A percentile compares a stretch with the other conserved stretches of the same genome.
phyloP scores from a whole-genome alignment of 345 rosid genomes.

The Murraya paniculata region DNA sequence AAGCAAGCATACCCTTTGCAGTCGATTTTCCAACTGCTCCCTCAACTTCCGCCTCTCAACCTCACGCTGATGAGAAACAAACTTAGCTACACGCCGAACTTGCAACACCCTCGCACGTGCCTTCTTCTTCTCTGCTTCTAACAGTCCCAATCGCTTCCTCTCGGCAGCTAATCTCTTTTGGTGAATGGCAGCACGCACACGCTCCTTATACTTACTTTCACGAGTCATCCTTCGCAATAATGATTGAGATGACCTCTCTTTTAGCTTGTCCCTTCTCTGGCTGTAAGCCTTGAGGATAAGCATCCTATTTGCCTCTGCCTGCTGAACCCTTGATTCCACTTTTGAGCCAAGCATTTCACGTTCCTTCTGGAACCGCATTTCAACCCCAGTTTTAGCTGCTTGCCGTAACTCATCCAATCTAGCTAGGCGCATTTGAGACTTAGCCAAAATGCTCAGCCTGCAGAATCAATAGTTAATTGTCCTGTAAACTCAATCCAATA shows the following conservation, averaged over 20 bases:
- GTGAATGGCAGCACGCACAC: constrained; percentile 72
- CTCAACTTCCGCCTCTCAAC: constrained; percentile 78
- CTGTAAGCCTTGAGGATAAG: constrained; percentile 67
- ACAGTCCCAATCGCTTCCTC: constrained; percentile 77
- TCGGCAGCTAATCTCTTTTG: constrained; percentile 94
- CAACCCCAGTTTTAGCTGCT: constrained; percentile 81
- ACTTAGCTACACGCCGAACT: constrained; percentile 71
- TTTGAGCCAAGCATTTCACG: constrained; percentile 77
- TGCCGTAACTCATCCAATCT: constrained; percentile 85
- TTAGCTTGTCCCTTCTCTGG: constrained; percentile 68
- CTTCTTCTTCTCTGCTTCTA: constrained; percentile 87
- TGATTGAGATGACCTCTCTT: constrained; percentile 85
- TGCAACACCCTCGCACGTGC: constrained; percentile 75
- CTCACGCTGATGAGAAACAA: constrained; percentile 79
- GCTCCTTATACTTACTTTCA: constrained; percentile 91
- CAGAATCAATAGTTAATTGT: constrained; percentile 1
- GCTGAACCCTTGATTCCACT: constrained; percentile 78
- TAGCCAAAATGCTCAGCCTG: constrained; percentile 77
- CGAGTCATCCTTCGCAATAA: constrained; percentile 68
- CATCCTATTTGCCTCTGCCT: constrained; percentile 92
- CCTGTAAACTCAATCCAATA: background rate
- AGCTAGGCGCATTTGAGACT: constrained; percentile 81
- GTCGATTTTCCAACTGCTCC: constrained; percentile 79
- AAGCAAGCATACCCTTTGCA: constrained; percentile 65
- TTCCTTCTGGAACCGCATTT: constrained; percentile 71